These are phyloP conservation scores for Peronospora tabacina DNA, from an alignment of 352 stramenopile genomes.

Conservation along the genomic window DNA sequence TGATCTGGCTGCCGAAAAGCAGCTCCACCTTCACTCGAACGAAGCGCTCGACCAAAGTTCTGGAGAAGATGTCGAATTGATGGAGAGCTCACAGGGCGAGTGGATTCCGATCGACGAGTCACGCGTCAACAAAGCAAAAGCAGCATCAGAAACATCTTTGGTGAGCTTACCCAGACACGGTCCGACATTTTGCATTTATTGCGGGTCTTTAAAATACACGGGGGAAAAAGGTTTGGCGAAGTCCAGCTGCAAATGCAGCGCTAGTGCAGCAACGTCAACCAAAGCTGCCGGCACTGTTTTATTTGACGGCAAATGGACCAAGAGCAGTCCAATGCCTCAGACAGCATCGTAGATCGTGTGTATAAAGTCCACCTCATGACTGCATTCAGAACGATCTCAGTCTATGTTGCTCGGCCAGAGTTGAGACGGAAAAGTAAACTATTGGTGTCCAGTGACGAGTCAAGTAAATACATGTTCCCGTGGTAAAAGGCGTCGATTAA, in stretches of 20 bases:
- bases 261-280: slow-evolving; percentile 3
- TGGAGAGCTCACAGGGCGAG: slow-evolving; percentile 52
- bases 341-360: slow-evolving; percentile 17
- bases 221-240: slow-evolving; percentile 36
- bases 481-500: too few relatives aligned
- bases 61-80: slow-evolving; percentile 44
- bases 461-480: neutral
- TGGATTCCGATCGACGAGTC: slow-evolving; percentile 43
- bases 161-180: slow-evolving; percentile 19
- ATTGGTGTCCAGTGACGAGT: slow-evolving; percentile 15
- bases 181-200: slow-evolving; percentile 33
- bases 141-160: slow-evolving; percentile 10
- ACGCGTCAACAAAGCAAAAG: slow-evolving; percentile 10
- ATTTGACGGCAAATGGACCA: slow-evolving; percentile 38
- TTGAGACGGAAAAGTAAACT: slow-evolving; percentile 18
- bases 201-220: slow-evolving; percentile 37
- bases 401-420: slow-evolving; percentile 3
- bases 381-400: slow-evolving; percentile 22
- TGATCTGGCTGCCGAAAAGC: slow-evolving; percentile 15
- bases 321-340: slow-evolving; percentile 17
- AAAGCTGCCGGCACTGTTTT: slow-evolving; percentile 26
- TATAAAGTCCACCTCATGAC: slow-evolving; percentile 13
- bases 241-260: slow-evolving; percentile 38
- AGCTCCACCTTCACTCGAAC: slow-evolving; percentile 10
- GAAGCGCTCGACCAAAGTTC: slow-evolving; percentile 29